phyloP scores from a whole-genome alignment of 371 early-diverging fungal genomes.

The Syncephalastrum monosporum region DNA sequence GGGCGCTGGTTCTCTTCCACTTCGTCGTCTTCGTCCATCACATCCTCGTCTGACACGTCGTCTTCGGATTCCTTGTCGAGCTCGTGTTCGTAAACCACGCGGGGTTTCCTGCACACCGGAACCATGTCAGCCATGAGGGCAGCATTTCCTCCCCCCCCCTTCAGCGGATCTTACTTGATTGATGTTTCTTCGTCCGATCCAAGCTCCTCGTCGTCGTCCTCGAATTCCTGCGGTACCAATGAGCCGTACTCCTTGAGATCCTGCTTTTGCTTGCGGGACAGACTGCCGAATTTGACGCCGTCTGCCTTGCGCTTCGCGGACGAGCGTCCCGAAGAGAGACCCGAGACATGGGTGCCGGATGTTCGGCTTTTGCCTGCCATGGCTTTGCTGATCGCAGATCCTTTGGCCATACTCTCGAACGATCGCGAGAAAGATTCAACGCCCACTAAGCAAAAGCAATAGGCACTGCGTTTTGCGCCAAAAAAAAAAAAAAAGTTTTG shows the following conservation, averaged over 20 bases:
- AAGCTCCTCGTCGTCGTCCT: conserved; percentile 39
- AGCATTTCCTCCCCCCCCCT: not conserved
- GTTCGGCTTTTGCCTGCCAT: conserved; percentile 12
- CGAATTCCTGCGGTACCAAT: conserved; percentile 57
- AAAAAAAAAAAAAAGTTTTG: no score
- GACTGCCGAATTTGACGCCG: conserved; percentile 36
- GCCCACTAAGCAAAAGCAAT: no score
- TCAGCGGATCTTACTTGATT: conserved; percentile 7
- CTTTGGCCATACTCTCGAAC: conserved; percentile 12
- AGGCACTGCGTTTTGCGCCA: no score
- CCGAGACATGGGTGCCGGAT: conserved; percentile 19
- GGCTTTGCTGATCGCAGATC: conserved; percentile 26
- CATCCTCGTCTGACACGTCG: conserved; percentile 34
- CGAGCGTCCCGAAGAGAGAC: conserved; percentile 16
- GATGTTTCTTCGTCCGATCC: conserved; percentile 5
- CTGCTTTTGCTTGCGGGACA: conserved; percentile 46
- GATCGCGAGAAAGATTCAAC: no score
- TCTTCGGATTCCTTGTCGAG: conserved; percentile 50
- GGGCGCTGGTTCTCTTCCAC: conserved; percentile 43
- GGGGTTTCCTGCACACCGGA: conserved; percentile 20
- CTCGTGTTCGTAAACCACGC: conserved; percentile 52
- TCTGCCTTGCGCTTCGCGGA: conserved; percentile 19
- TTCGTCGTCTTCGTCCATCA: conserved; percentile 20
- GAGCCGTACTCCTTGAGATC: conserved; percentile 67
- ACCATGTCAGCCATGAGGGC: not conserved